These are phyloP conservation scores for Diaporthe aspalathi DNA, from an alignment of 2,329 filamentous ascomycete species.

Conservation along the genomic window DNA sequence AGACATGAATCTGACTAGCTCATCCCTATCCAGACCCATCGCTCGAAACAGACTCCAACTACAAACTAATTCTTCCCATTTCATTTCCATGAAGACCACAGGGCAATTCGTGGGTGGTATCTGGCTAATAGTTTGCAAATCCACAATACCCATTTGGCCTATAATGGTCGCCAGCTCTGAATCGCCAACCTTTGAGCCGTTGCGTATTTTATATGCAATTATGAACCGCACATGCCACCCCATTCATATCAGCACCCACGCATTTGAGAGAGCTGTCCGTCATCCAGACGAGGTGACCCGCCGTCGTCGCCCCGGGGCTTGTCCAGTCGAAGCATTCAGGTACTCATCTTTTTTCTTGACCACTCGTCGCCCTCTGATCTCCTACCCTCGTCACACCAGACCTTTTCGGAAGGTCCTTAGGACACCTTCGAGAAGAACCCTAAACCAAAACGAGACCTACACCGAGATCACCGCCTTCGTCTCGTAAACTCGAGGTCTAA, in stretches of 20 bases:
- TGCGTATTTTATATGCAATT: accelerated
- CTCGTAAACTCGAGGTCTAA: no score
- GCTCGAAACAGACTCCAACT: no score
- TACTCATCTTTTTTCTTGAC: neutral
- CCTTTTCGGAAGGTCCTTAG: accelerated
- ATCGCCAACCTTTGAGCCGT: no score
- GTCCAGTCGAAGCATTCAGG: neutral
- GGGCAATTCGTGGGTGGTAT: no score
- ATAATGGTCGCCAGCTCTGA: neutral
- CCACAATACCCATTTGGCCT: neutral
- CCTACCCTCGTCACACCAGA: neutral
- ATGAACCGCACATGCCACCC: neutral
- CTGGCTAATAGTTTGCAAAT: no score
- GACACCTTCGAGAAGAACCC: neutral
- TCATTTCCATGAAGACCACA: no score
- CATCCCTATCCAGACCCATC: no score
- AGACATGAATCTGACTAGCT: neutral
- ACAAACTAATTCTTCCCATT: no score
- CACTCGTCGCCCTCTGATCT: neutral
- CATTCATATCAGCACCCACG: neutral
- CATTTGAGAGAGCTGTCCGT: neutral
- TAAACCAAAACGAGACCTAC: neutral
- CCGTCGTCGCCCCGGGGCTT: no score
- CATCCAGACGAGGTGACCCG: neutral
- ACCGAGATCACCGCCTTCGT: no score